Conservation (phyloP, 106 monocot species). For the Apostasia ramifera region DNA sequence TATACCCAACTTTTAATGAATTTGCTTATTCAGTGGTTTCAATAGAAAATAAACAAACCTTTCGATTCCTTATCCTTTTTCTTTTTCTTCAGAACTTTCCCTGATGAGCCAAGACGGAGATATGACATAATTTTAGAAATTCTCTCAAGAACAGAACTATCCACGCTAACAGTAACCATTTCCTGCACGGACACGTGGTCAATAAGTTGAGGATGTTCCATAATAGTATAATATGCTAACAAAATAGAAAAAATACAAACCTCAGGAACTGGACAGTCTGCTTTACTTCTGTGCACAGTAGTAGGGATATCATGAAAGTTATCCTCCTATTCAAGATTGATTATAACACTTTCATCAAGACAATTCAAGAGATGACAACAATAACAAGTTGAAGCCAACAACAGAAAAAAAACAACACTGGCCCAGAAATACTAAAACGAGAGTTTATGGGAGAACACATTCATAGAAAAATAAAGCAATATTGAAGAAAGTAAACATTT, state of each 20-base stretch:
- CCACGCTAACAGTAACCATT: constrained; percentile 87
- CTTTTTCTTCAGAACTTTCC: constrained; percentile 98
- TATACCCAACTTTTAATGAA: no score
- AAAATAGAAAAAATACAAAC: constrained; percentile 28
- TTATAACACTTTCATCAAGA: not conserved
- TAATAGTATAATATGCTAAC: constrained; percentile 1
- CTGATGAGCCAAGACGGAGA: constrained; percentile 97
- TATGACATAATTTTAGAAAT: constrained; percentile 99
- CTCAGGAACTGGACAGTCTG: constrained; percentile 86
- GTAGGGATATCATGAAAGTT: constrained; percentile 85
- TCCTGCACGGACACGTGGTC: constrained; percentile 44
- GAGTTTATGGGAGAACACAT: no score
- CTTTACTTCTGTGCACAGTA: constrained; percentile 93
- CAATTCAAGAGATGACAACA: no score
- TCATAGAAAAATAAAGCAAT: no score
- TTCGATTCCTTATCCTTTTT: constrained; percentile 82
- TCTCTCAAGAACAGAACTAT: constrained; percentile 94
- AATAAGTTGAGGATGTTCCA: not conserved
- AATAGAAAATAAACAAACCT: constrained; percentile 27
- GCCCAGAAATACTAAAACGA: no score
- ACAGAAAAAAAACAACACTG: no score
- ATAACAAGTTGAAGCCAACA: no score
- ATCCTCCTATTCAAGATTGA: constrained; percentile 47
- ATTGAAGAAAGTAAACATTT: no score
- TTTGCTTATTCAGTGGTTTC: not conserved